phyloP scores from a whole-genome alignment of 2,329 filamentous ascomycete genomes.

The Alternaria angustiovoidea region DNA sequence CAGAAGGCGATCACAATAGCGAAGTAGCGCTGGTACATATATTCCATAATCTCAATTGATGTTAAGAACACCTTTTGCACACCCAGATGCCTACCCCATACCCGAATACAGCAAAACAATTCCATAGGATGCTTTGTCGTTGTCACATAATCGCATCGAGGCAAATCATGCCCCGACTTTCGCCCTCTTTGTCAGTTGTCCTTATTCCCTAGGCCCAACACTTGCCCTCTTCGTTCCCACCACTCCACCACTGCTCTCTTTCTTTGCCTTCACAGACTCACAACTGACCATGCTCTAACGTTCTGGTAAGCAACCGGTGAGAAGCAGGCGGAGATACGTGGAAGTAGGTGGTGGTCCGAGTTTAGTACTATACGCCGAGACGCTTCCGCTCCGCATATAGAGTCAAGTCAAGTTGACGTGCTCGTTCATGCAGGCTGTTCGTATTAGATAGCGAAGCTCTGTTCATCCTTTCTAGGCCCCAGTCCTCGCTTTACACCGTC shows the following conservation, averaged over 20 bases:
- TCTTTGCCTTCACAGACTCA: background rate
- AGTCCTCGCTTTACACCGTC: slow-evolving; percentile 47
- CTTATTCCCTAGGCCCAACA: background rate
- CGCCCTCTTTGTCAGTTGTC: background rate
- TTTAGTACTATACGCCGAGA: background rate
- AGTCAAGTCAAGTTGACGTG: too few relatives aligned
- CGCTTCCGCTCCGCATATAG: slow-evolving; percentile 3
- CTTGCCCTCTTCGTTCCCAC: background rate
- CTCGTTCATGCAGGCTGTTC: background rate
- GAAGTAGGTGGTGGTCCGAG: background rate
- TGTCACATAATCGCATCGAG: background rate
- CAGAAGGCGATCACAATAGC: background rate
- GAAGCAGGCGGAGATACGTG: background rate
- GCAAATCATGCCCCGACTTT: background rate
- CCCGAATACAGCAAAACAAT: background rate
- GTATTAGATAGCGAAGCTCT: slow-evolving; percentile 23
- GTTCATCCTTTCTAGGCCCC: slow-evolving; percentile 44
- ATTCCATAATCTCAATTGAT: background rate
- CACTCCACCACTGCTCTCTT: background rate
- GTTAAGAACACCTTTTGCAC: background rate
- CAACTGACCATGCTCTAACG: background rate
- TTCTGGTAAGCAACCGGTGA: background rate
- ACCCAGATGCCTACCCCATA: background rate
- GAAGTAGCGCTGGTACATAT: background rate
- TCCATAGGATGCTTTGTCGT: background rate